phyloP scores from a whole-genome alignment of 345 rosid genomes.

The Cardamine resedifolia region DNA sequence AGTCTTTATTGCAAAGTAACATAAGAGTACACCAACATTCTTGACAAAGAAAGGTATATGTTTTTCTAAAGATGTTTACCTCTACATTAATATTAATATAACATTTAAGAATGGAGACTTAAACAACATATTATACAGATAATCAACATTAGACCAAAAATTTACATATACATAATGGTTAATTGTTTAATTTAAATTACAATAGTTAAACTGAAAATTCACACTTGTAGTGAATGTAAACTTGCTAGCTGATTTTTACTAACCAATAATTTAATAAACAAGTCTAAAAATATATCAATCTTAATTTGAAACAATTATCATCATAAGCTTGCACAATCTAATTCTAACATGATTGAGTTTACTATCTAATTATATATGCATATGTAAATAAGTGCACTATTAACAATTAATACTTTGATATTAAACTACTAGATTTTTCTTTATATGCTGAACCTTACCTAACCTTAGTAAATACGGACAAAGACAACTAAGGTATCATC shows the following conservation, averaged over 20 bases:
- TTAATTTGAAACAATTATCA: background rate
- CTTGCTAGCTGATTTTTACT: too few species aligned
- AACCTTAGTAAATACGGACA: background rate
- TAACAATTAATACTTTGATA: slow-evolving; percentile 11
- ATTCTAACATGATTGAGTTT: background rate
- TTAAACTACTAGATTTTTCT: background rate
- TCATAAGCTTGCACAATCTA: slow-evolving; percentile 7
- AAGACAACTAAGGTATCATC: background rate
- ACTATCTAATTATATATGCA: slow-evolving; percentile 12
- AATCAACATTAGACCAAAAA: background rate
- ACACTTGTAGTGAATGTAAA: too few species aligned
- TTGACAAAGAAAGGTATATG: slow-evolving; percentile 35
- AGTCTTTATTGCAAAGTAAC: slow-evolving; percentile 34
- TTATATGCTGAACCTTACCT: background rate
- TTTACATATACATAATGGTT: background rate
- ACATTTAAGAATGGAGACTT: background rate
- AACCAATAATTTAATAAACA: background rate
- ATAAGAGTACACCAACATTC: slow-evolving; percentile 24
- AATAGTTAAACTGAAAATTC: too few species aligned
- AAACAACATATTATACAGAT: background rate
- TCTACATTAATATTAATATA: background rate
- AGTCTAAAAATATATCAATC: background rate
- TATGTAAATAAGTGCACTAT: background rate
- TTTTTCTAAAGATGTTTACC: slow-evolving; percentile 6
- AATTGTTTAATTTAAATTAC: background rate